Base-by-base conservation (phyloP, 2,329 filamentous ascomycete genomes). In the Scedosporium minutisporum region DNA sequence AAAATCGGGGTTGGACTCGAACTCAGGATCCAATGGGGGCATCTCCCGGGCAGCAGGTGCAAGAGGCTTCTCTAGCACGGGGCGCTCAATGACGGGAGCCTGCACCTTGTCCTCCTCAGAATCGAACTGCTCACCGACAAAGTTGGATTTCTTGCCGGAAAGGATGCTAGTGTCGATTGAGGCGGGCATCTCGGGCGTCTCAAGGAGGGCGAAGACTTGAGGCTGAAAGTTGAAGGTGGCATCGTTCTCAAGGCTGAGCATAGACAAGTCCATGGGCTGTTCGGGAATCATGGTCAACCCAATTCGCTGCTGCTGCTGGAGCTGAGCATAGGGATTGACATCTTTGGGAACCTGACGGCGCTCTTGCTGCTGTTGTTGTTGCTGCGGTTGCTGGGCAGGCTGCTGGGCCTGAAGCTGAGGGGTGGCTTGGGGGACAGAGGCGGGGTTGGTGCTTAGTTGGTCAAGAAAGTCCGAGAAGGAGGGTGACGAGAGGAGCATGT, bases 261-360 rank as follows among this genome's bases (percentile, higher is more conserved):
- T 84, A 62, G 87, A 85, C 68, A 92, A 87, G 69, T 96, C 89
- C 74, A 92, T 80, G 61, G 78, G 81, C 68, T 89, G 86, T 75
- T 96, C 91, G 1, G 91, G 90, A 57, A 96, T 86, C 82, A 93
- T 89, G 63, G 89, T 85, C 82, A 96, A 89, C 70, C 87, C 87
- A 66, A 93, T 88, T 71, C 90, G 87, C 66, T 87, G 83, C 68
- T 84, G 80, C 60, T 84, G 80, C 64, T 78, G 75, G 53, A 82
- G 80, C 63, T 82, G 79, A 63, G 77, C 74, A 66, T 87, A 87
- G 5, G 86, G 80, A 72, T 85, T 87, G 67, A 84, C 73, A 62
- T 92, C 88, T 75, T 90, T 91, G 66, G 83, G 82, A 4, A 84
- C 71, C 65, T 82, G 78, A 27, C 77, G 77, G 64, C 79, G 77